Evolutionary conservation across 306 rosid genomes (phyloP).

Genomic region (Rosa rugosa): DNA sequence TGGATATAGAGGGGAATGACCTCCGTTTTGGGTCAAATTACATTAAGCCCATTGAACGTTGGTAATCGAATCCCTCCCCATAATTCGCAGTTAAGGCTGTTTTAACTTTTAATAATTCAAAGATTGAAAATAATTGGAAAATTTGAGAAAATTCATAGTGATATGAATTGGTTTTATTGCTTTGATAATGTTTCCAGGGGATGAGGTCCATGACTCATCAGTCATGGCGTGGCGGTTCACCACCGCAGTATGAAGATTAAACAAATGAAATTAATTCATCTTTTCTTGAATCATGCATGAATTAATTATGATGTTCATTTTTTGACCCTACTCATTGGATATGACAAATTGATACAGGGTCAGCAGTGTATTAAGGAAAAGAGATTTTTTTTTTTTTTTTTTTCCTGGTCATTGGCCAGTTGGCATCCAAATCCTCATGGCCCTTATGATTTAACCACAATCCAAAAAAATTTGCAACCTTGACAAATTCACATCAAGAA

Average conservation of each 20-base stretch:
- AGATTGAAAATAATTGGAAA: neutral
- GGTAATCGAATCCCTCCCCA: neutral
- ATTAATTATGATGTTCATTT: neutral
- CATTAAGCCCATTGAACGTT: neutral
- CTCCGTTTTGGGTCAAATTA: constrained; percentile 14
- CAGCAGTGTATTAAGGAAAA: neutral
- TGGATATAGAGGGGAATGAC: neutral
- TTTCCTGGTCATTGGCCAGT: neutral
- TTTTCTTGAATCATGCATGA: neutral
- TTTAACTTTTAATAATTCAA: neutral
- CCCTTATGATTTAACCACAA: neutral
- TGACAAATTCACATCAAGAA: neutral
- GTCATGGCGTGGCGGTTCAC: neutral
- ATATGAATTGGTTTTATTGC: neutral
- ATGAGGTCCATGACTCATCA: neutral
- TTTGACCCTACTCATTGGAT: neutral
- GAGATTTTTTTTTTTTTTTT: neutral
- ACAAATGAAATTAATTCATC: neutral
- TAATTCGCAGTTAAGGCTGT: neutral
- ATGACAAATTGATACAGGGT: neutral
- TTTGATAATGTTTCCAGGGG: too few species aligned
- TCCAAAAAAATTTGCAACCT: neutral
- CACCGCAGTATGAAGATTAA: neutral
- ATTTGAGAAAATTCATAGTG: neutral
- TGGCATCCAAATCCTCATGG: neutral